These are phyloP conservation scores for Pugionium cornutum DNA, from an alignment of 345 rosid species.

Conservation along the genomic window DNA sequence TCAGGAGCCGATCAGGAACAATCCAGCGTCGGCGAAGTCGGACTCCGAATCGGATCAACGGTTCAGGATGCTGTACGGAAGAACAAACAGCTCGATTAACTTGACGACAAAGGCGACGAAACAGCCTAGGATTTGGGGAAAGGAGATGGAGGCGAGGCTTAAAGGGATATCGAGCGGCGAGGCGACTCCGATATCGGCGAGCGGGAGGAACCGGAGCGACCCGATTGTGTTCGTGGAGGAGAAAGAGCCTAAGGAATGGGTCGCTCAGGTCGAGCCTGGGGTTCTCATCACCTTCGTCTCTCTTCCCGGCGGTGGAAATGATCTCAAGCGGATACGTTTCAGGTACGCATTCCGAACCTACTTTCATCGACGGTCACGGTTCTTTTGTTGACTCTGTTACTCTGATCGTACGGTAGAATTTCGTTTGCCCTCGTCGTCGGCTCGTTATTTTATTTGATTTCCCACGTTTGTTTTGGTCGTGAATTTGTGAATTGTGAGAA, in stretches of 20 bases:
- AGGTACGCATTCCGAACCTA: constrained; percentile 48
- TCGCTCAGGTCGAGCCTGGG: constrained; percentile 97
- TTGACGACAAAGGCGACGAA: constrained; percentile 45
- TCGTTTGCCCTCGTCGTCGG: constrained; percentile 26
- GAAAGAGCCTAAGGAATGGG: constrained; percentile 90
- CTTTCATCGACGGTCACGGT: constrained; percentile 32
- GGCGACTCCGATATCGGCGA: constrained; percentile 64
- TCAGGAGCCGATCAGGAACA: constrained; percentile 39
- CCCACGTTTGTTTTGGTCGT: constrained; percentile 29
- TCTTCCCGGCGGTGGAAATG: constrained; percentile 92
- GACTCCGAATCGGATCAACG: constrained; percentile 70
- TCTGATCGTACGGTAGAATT: constrained; percentile 42
- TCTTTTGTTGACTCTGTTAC: constrained; percentile 13
- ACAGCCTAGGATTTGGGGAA: constrained; percentile 67
- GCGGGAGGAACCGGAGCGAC: constrained; percentile 62
- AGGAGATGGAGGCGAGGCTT: constrained; percentile 83
- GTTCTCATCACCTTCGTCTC: constrained; percentile 90
- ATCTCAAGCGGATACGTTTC: constrained; percentile 91
- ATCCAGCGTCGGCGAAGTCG: constrained; percentile 42
- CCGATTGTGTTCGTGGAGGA: constrained; percentile 77
- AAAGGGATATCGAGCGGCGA: constrained; percentile 76
- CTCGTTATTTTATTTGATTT: constrained; percentile 1
- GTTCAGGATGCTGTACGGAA: constrained; percentile 63
- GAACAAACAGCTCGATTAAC: constrained; percentile 76
- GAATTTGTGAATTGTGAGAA: constrained; percentile 25